Evolutionary conservation across 2,329 filamentous ascomycete genomes (phyloP), one percentile per base, ranked within the genome.

Genomic region (Helotiales sp.): DNA sequence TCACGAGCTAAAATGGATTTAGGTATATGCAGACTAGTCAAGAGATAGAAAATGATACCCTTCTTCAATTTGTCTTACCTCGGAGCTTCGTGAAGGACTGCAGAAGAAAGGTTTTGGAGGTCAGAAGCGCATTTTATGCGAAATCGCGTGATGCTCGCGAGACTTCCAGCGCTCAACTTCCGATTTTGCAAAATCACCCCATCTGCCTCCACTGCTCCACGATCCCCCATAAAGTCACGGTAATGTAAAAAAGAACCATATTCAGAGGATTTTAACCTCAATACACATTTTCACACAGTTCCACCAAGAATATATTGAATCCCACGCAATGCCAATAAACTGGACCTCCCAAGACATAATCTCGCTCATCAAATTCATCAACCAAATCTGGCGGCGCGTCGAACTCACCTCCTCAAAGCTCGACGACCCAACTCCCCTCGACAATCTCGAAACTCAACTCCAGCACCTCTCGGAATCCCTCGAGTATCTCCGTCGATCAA

Each of bases 1-100:
- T 97, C 67, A 81, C 77, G 8, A 69, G 62, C 58, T 70, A 64
- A 25, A 30, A 15, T 31, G 13, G 15, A 1, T n/a, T 33, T n/a
- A 12, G n/a, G 19, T 31, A 33, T 48, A 31, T 30, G 17, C 5
- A 12, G 31, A n/a, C 4, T 12, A 10, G 15, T 30, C 17, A 30
- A 29, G 34, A 38, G 15, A 38, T 52, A 38, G 34, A 38, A 12
- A 52, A 52, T 57, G 55, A 57, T 52, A 57, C 49, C 55, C 42
- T 57, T 38, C 36, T n/a, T n/a, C n/a, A n/a, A 30, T 38, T 52
- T 52, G 29, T 46, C 52, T 17, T n/a, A n/a, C n/a, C n/a, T n/a
- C n/a, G n/a, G n/a, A n/a, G n/a, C n/a, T n/a, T n/a, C n/a, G n/a
- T n/a, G n/a, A n/a, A n/a, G n/a, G n/a, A n/a, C n/a, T n/a, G n/a